Base-by-base conservation (phyloP, 495 filamentous ascomycete genomes). In the Podospora anserina region DNA sequence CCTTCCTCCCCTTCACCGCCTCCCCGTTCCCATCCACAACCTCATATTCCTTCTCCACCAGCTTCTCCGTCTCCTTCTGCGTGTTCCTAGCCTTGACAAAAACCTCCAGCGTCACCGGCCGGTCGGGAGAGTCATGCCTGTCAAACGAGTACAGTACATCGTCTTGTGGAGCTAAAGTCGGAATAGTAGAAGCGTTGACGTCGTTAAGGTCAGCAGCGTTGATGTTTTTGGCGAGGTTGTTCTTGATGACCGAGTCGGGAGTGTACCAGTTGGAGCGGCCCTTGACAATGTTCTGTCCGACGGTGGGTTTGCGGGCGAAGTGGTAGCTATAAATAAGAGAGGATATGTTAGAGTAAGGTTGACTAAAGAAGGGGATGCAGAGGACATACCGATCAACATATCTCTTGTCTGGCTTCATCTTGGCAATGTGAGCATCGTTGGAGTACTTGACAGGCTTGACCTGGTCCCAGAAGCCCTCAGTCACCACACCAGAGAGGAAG, bases 11-110 rank as follows among this genome's bases (percentile, higher is more conserved):
- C 69, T 76, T 79, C 2, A 82, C 74, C 7, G 76, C 72, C 64
- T 84, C 77, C 9, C 82, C 82, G 18, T 81, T 79, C 54, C 69
- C 73, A 66, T 83, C 81, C 11, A 84, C 63, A 54, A 84, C 78
- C 72, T 82, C 82, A 63, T 82, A 84, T 71, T 84, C 82, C 71
- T 78, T 78, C 73, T 81, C 79, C 23, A 84, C 79, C n/a, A 82
- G 74, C 55, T 73, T 75, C 74, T 84, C 82, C 54, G 79, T 83
- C 44, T 79, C 81, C 32, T 77, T 75, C 9, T 71, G 70, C 62
- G 15, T 16, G 30, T n/a, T 28, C 23, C 76, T 76, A 28, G 74
- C 63, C 77, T 81, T 83, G 66, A 84, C 75, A 61, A 82, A 83
- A 58, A 77, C 73, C 23, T 81, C 82, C 13, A 84, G 77, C 23